Base-by-base conservation (phyloP, 768 basidiomycete genomes). In the Chlorophyllum brunneum region DNA sequence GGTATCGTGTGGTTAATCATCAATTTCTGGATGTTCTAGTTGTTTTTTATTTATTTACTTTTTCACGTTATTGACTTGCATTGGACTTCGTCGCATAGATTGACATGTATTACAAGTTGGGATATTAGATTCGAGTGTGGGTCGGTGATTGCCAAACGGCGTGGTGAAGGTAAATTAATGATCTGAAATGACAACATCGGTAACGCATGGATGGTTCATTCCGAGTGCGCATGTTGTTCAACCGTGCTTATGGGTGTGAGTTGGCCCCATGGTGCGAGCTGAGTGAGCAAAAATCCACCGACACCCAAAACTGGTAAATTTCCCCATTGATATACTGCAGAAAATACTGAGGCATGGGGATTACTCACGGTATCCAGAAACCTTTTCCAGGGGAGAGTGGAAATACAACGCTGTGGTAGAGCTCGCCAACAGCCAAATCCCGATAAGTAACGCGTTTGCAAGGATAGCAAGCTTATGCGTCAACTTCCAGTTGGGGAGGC, bases 321-420 rank as follows among this genome's bases (percentile, higher is more conserved):
- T 13, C 16, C 10, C 15, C 18, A 26, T 53, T 2, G 47, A 20
- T 6, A 8, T 22, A 27, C 16, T 26, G 10, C 23, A 45, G 22
- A 6, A 18, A 43, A 37, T 20, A 9, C 3, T 2, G 18, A 22
- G 11, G 20, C 4, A 4, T 39, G 33, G 20, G 33, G 20, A 46
- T 38, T 11, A 82, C 90, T 63, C 63, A 95, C 93, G 34, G 54
- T 86, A 88, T 10, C 95, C 95, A 2, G 86, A 83, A 29, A 91
- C 55, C 70, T 98, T 98, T 72, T 98, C 95, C 10, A 76, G 67
- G 0, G 92, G 91, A 3, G 86, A 77, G 63, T 98, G 95, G 74
- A 95, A 98, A 66, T 92, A 98, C 6, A 95, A 70, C 47, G 86
- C 83, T 18, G 95, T 98, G 39, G 89, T 89, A 54, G 79, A 80